Base-by-base conservation (phyloP, 1,284 basidiomycete species). In the Trametes versicolor region DNA sequence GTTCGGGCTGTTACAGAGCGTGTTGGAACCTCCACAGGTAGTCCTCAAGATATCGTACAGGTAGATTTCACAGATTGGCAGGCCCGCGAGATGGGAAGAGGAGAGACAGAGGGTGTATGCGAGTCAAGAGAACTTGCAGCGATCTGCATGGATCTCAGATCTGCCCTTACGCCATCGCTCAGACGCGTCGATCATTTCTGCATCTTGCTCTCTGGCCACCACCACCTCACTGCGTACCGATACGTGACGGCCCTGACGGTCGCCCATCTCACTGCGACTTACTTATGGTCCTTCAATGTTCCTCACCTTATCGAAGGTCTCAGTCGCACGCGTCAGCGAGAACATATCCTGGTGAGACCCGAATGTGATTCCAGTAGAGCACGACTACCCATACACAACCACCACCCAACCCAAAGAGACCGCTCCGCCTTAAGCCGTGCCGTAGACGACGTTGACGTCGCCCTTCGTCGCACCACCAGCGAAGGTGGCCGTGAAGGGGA, bases 401-500 rank as follows among this genome's bases (percentile, higher is more conserved):
- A 47, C 54, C 47, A 59, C 53, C 27, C 23, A 25, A 45, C 53
- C 52, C 58, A 47, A 37, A 39, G 54, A 54, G 51, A 37, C 3
- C 32, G 36, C 15, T 52, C 15, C 41, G 4, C 36, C 29, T 50
- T 51, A 66, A 37, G 49, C 64, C 47, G 21, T 7, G 13, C 41
- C 58, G 63, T 69, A 69, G 41, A 54, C 53, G 19, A 77, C 75
- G 58, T 73, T 73, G 57, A 75, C 70, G 55, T 77, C 70, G 36
- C 76, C 76, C 52, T 68, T 73, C 51, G 51, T 64, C 61, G 74
- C 75, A 29, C 76, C 76, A 25, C 73, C 73, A 3, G 63, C 58
- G 65, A 75, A 75, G 34, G 73, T 75, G 50, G 76, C 74, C n/a
- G 72, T 74, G 72, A 77, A 77, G 39, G 75, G 75, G 49, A 70